These are phyloP conservation scores for Daldinia sp. DNA, from an alignment of 2,329 filamentous ascomycete genomes.

Conservation along the genomic window DNA sequence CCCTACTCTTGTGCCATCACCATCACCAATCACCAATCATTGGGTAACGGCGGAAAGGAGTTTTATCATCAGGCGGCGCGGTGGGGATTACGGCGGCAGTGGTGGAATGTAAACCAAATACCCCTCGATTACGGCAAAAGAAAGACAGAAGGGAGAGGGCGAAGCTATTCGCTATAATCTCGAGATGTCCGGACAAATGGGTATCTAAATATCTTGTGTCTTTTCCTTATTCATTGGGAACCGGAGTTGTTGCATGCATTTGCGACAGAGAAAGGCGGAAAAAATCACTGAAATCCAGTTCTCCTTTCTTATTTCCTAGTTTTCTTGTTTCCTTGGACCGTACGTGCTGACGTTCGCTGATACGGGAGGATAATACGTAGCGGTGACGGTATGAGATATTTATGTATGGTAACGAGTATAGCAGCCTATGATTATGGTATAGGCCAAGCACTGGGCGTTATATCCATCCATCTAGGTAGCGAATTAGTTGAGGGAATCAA, in stretches of 20 bases:
- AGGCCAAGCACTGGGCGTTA: conserved; percentile 2
- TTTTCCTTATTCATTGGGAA: conserved; percentile 34
- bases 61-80: conserved; percentile 24
- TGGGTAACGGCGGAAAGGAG: conserved; percentile 40
- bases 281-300: conserved; percentile 27
- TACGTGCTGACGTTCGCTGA: conserved; percentile 6
- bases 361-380: conserved; percentile 10
- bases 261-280: conserved; percentile 38
- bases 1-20: conserved; percentile 38
- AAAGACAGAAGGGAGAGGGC: conserved; percentile 19
- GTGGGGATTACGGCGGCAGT: conserved; percentile 11
- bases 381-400: neutral
- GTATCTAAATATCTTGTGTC: conserved; percentile 23
- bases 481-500: neutral
- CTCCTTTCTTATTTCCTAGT: conserved; percentile 7
- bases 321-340: conserved; percentile 27
- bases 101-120: conserved; percentile 27
- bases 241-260: conserved; percentile 40
- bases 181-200: conserved; percentile 2
- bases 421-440: neutral
- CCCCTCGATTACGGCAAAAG: conserved; percentile 25
- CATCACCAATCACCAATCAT: conserved; percentile 36
- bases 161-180: conserved; percentile 14
- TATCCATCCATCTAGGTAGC: conserved; percentile 12
- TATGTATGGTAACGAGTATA: conserved; percentile 11